Percentiles rank a stretch among this genome's conserved stretches.
phyloP scores from a whole-genome alignment of 768 basidiomycete species.

The Pholiota molesta region DNA sequence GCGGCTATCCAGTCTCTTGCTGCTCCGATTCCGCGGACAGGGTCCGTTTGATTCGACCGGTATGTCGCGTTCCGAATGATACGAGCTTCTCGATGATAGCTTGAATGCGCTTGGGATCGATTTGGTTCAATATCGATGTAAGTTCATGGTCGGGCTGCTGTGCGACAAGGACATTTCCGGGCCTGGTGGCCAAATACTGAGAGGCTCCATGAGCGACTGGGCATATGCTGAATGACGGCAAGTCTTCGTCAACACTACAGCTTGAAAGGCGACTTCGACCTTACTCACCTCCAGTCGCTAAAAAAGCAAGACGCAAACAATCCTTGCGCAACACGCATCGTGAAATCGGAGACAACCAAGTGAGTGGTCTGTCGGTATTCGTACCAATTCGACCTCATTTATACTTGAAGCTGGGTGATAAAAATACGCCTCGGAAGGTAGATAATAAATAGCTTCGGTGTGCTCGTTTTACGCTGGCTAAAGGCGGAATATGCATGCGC shows the following conservation, averaged over 20 bases:
- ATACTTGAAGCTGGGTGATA: background rate
- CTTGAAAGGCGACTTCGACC: background rate
- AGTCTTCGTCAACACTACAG: background rate
- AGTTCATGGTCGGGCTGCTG: slow-evolving; percentile 50
- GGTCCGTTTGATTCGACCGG: slow-evolving; percentile 57
- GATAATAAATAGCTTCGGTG: background rate
- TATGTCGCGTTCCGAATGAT: slow-evolving; percentile 58
- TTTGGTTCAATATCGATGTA: slow-evolving; percentile 44
- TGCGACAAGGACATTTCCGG: slow-evolving; percentile 42
- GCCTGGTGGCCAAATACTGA: slow-evolving; percentile 47
- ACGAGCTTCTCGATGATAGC: slow-evolving; percentile 53
- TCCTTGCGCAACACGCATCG: slow-evolving; percentile 14
- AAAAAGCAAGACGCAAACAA: slow-evolving; percentile 13
- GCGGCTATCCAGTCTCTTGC: slow-evolving; percentile 58
- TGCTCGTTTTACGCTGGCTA: background rate
- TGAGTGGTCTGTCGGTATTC: background rate
- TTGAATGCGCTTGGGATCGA: slow-evolving; percentile 47
- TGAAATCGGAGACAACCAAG: background rate
- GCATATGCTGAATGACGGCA: slow-evolving; percentile 15
- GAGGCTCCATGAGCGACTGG: slow-evolving; percentile 18
- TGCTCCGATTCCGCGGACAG: slow-evolving; percentile 54
- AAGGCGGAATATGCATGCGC: background rate
- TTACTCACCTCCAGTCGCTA: slow-evolving; percentile 19
- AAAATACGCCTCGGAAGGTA: background rate
- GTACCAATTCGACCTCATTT: background rate